phyloP scores from a whole-genome alignment of 1,284 basidiomycete genomes.

The Xerocomus amazonicus region DNA sequence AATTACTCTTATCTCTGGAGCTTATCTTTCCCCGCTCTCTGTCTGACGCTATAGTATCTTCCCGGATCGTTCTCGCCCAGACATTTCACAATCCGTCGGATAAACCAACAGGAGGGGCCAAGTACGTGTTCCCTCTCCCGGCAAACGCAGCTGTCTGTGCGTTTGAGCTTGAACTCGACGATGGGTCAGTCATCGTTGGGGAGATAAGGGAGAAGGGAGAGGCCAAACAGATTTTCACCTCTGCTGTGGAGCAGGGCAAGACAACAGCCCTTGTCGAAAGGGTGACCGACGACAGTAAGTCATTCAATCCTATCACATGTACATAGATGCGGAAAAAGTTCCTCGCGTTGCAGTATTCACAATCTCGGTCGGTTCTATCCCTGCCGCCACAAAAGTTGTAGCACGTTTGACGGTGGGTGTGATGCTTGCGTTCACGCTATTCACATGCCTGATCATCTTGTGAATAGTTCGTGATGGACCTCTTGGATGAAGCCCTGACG shows the following conservation, averaged over 20 bases:
- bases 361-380: conserved; percentile 53
- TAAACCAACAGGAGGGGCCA: conserved; percentile 40
- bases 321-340: not conserved
- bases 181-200: conserved; percentile 43
- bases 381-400: conserved; percentile 37
- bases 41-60: conserved; percentile 39
- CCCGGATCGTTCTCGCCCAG: conserved; percentile 49
- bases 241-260: conserved; percentile 41
- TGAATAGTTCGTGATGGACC: conserved; percentile 35
- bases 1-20: not conserved
- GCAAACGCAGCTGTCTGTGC: conserved; percentile 48
- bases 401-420: conserved; percentile 42
- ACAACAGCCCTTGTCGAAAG: conserved; percentile 46
- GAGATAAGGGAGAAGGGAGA: conserved; percentile 46
- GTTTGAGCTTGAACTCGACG: conserved; percentile 43
- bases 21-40: conserved; percentile 5
- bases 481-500: conserved; percentile 44
- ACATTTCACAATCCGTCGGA: conserved; percentile 41
- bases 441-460: not conserved
- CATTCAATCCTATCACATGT: not conserved
- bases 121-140: conserved; percentile 61
- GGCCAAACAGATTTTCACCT: conserved; percentile 42
- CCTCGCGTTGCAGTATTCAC: conserved; percentile 43
- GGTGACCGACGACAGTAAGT: conserved; percentile 51
- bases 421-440: not conserved